Conservation (phyloP, 331 rosid genomes). For the Malus hybrid region DNA sequence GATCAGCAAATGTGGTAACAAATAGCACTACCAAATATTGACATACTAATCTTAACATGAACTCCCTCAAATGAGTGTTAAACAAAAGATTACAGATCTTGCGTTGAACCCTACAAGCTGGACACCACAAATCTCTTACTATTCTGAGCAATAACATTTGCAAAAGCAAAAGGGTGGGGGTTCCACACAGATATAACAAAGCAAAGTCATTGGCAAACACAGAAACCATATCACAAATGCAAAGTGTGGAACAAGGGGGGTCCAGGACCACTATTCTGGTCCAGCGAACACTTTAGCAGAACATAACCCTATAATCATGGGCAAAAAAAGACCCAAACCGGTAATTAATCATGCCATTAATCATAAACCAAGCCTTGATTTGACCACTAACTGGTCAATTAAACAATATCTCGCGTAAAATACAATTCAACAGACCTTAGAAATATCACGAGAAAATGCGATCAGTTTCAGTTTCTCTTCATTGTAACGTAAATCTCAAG, state of each 20-base stretch:
- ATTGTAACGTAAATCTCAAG: slow-evolving; percentile 57
- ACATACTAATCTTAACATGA: background rate
- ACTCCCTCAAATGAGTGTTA: background rate
- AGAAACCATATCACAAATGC: background rate
- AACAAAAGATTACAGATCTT: background rate
- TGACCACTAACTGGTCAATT: background rate
- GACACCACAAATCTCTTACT: background rate
- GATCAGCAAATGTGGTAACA: background rate
- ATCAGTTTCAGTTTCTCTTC: slow-evolving; percentile 34
- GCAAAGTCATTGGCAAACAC: background rate
- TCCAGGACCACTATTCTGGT: background rate
- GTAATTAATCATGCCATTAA: background rate
- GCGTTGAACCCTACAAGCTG: slow-evolving; percentile 1
- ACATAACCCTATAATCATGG: background rate
- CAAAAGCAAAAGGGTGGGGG: background rate
- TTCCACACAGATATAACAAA: background rate
- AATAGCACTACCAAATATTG: background rate
- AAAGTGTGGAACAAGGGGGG: background rate
- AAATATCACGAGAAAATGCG: slow-evolving; percentile 11
- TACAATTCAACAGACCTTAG: background rate
- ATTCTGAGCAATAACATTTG: background rate
- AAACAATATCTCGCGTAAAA: background rate
- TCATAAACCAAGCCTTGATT: slow-evolving; percentile 1
- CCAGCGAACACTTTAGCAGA: background rate
- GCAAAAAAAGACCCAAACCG: background rate